phyloP scores from a whole-genome alignment of 2,329 filamentous ascomycete genomes.

The Akanthomyces dipterigenus region DNA sequence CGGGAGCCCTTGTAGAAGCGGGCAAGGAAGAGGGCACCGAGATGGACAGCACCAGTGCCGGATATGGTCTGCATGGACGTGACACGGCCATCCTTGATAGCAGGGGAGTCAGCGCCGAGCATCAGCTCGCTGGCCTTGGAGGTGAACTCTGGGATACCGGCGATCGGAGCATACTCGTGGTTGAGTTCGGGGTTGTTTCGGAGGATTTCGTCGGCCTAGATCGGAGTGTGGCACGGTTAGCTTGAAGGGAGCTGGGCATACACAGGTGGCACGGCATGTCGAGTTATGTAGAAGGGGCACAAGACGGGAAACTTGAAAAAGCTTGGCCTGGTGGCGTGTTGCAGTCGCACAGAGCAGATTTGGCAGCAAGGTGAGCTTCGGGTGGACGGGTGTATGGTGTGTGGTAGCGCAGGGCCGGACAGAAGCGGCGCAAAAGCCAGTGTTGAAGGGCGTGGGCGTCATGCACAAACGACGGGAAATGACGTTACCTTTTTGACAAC shows the following conservation, averaged over 20 bases:
- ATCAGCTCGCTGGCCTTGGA: slow-evolving; percentile 86
- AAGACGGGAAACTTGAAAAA: not conserved
- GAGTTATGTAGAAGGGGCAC: not conserved
- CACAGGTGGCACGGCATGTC: not conserved
- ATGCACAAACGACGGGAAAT: not conserved
- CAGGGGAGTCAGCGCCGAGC: slow-evolving; percentile 71
- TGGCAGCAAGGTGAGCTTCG: not conserved
- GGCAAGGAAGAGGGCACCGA: slow-evolving; percentile 87
- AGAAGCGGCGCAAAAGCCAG: not conserved
- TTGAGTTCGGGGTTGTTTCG: slow-evolving; percentile 85
- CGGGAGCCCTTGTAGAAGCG: slow-evolving; percentile 77
- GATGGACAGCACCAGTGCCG: slow-evolving; percentile 88
- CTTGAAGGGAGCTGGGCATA: not conserved
- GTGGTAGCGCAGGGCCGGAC: not conserved
- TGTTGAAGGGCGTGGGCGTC: not conserved
- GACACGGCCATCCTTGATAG: slow-evolving; percentile 74
- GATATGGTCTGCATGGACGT: slow-evolving; percentile 91
- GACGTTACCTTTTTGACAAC: slow-evolving; percentile 83
- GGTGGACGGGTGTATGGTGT: not conserved
- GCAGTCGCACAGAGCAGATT: not conserved
- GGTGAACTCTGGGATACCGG: slow-evolving; percentile 79
- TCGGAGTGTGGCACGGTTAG: slow-evolving; percentile 13
- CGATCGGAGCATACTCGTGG: slow-evolving; percentile 97
- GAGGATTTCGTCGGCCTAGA: slow-evolving; percentile 82
- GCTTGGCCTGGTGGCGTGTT: not conserved